These are phyloP conservation scores for Amylostereum chailletii DNA, from an alignment of 1,284 basidiomycete species.

Conservation along the genomic window DNA sequence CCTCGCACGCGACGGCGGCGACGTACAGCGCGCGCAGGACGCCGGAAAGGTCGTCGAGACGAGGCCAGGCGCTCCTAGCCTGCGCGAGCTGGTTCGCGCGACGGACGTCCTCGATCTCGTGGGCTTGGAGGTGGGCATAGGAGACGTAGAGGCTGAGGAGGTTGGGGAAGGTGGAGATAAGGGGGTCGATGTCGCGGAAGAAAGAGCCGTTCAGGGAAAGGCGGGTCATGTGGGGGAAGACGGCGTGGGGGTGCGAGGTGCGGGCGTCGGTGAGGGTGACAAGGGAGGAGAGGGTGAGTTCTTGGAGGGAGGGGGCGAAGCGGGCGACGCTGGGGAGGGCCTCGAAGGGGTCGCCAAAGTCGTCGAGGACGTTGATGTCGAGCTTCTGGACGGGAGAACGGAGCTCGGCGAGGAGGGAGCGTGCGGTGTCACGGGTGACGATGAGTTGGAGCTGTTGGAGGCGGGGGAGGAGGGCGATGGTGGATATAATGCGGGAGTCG, in stretches of 20 bases:
- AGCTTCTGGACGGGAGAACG: neutral
- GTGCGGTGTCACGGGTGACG: neutral
- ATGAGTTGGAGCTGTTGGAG: neutral
- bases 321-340: neutral
- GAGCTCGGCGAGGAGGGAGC: neutral
- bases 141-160: neutral
- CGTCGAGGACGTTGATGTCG: conserved; percentile 1
- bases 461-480: neutral
- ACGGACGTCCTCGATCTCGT: neutral
- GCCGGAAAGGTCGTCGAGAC: neutral
- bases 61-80: neutral
- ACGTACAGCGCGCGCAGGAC: neutral
- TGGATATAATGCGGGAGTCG: neutral
- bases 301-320: neutral
- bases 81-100: neutral
- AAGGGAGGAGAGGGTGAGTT: neutral
- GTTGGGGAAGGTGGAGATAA: neutral
- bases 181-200: neutral
- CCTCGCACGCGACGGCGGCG: neutral
- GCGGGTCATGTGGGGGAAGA: neutral
- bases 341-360: neutral
- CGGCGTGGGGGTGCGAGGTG: neutral
- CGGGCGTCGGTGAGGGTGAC: conserved; percentile 1
- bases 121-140: neutral
- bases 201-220: neutral